Percentiles rank a stretch among this genome's conserved stretches.
Conservation (phyloP, 345 rosid genomes). For the Moricandia moricandioides region DNA sequence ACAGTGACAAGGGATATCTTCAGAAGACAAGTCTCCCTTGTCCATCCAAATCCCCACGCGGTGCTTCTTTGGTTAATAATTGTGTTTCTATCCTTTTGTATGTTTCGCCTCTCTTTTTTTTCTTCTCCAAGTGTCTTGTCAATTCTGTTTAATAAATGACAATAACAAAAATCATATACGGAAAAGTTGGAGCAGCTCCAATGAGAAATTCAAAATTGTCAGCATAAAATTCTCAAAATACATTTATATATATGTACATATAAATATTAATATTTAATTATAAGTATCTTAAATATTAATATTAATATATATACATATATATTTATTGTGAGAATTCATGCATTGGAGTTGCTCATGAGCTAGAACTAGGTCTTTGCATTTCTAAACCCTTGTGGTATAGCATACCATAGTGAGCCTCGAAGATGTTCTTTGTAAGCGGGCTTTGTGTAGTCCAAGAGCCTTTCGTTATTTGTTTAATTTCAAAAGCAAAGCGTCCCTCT, state of each 20-base stretch:
- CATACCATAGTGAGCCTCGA: background rate
- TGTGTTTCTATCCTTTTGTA: background rate
- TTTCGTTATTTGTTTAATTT: background rate
- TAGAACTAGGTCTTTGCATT: background rate
- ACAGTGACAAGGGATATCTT: conserved; percentile 18
- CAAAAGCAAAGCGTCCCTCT: background rate
- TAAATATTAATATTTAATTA: no score
- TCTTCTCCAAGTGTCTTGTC: background rate
- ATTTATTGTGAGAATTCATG: no score
- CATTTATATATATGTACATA: no score
- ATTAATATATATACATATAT: no score
- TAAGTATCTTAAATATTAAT: no score
- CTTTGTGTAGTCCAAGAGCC: background rate
- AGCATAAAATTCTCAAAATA: no score
- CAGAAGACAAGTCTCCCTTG: background rate
- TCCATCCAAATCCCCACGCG: conserved; percentile 16
- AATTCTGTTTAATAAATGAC: background rate
- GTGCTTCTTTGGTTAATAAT: background rate
- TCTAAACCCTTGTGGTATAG: background rate
- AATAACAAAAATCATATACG: background rate
- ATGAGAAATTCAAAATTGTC: no score
- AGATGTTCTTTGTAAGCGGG: background rate
- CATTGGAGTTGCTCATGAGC: no score
- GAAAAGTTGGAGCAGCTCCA: background rate
- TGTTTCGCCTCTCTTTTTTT: background rate